A percentile compares a stretch with the other conserved stretches of the same genome.
Evolutionary conservation across 306 rosid genomes (phyloP).

Genomic region (Styphnolobium japonicum): DNA sequence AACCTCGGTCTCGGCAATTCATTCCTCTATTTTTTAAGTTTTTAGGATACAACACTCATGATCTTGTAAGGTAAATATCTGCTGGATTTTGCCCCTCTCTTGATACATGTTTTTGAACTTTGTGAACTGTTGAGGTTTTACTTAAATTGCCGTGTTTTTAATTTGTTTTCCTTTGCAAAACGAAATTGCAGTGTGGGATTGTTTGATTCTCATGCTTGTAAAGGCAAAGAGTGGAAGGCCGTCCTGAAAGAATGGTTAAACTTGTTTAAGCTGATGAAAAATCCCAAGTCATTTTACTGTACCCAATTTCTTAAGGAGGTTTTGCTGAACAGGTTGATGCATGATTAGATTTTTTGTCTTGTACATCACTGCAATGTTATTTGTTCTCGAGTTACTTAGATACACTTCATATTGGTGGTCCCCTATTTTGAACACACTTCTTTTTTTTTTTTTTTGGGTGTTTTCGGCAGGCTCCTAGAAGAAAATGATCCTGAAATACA

Average conservation of each 20-base stretch:
- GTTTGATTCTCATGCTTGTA: slow-evolving; percentile 65
- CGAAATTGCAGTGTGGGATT: slow-evolving; percentile 66
- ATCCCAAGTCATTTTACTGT: slow-evolving; percentile 56
- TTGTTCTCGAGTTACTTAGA: not conserved
- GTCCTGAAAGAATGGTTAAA: slow-evolving; percentile 90
- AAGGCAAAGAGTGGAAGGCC: slow-evolving; percentile 88
- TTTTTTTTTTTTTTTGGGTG: not conserved
- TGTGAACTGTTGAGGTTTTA: not conserved
- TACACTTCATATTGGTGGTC: not conserved
- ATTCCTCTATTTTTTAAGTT: slow-evolving; percentile 70
- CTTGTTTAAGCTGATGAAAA: slow-evolving; percentile 74
- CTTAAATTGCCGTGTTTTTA: not conserved
- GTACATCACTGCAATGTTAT: not conserved
- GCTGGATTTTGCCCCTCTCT: slow-evolving; percentile 13
- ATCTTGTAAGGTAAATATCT: slow-evolving; percentile 51
- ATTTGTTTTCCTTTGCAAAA: slow-evolving; percentile 28
- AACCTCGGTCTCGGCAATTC: slow-evolving; percentile 61
- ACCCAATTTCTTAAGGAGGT: slow-evolving; percentile 76
- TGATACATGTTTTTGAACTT: not conserved
- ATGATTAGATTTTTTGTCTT: not conserved
- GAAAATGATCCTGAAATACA: slow-evolving; percentile 91
- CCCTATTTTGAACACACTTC: not conserved
- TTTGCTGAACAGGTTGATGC: slow-evolving; percentile 70
- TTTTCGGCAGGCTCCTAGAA: slow-evolving; percentile 72
- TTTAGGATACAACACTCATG: slow-evolving; percentile 63